These are phyloP conservation scores for Eragrostis nindensis DNA, from an alignment of 176 grass and related monocot genomes.

Conservation along the genomic window DNA sequence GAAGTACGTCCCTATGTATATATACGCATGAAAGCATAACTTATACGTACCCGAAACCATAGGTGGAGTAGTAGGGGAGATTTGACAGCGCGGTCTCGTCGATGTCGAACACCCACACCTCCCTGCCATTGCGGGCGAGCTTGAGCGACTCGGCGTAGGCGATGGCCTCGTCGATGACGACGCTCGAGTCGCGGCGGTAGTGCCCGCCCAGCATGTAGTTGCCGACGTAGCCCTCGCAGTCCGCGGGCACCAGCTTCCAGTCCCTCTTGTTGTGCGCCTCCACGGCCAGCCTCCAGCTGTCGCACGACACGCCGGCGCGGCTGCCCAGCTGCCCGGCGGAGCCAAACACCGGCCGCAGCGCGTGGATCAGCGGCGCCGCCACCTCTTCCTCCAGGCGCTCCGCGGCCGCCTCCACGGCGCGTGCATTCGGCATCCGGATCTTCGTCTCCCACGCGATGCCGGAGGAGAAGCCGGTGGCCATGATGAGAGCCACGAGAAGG, in stretches of 20 bases:
- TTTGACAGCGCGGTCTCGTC: no score
- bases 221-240: conserved; percentile 46
- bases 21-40: no score
- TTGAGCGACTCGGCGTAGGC: no score
- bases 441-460: not conserved
- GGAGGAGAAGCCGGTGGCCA: not conserved
- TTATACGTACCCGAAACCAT: not conserved
- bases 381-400: not conserved
- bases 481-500: not conserved
- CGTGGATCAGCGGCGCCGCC: conserved; percentile 28
- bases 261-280: conserved; percentile 46
- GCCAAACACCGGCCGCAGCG: conserved; percentile 35
- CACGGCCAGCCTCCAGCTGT: conserved; percentile 57
- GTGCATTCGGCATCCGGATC: not conserved
- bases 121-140: no score
- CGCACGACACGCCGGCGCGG: conserved; percentile 41
- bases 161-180: conserved; percentile 25
- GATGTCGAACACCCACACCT: no score
- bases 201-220: conserved; percentile 55
- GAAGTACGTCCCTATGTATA: no score
- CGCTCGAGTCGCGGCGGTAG: conserved; percentile 45
- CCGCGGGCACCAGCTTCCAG: conserved; percentile 41
- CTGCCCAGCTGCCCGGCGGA: not conserved
- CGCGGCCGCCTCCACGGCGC: no score
- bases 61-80: no score